Evolutionary conservation across 257 asterid genomes (phyloP), one percentile per base, ranked within the genome.

Genomic region (Striga asiatica): DNA sequence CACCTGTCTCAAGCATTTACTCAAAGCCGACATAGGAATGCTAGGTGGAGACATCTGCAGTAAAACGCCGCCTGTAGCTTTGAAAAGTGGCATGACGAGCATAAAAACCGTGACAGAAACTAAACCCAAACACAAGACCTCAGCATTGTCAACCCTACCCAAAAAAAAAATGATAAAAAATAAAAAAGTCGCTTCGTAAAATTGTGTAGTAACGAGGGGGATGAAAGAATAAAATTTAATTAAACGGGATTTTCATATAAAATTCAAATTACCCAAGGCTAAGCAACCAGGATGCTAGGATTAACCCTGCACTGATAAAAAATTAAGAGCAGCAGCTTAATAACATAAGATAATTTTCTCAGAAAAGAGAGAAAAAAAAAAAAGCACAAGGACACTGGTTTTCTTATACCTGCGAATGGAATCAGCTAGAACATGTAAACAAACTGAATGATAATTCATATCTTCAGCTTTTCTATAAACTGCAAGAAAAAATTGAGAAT

Each of bases 1-100:
- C 66, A 82, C 97, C 94, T 91, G 98, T 79, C 98, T 77, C 85
- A 77, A 69, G 81, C 88, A 88, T 74, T 88, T 91, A 76, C 81
- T 77, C 71, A 84, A 77, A 68, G 94, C 95, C 11, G 98, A 92
- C 27, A 84, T 56, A 32, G 95, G 81, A 35, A 84, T 75, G 74
- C 77, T 77, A 32, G 89, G 88, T 0, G 98, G 95, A 20, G 94
- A 81, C 94, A 70, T 80, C 73, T 88, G 94, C 56, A 92, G 81
- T 61, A 92, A 74, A 69, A 84, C 56, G 20, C 94, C 88, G 54
- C 95, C 93, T 10, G 97, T 70, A 46, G 89, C 70, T 72, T 81
- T 92, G 50, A 88, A 92, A 47, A 92, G 94, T 21, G 98, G 98
- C 86, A 88, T 77, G 66, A 77, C 92, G 19, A 92, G 82, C 91